Conservation (phyloP, 139 green algal species). For the Micractinium sp. region DNA sequence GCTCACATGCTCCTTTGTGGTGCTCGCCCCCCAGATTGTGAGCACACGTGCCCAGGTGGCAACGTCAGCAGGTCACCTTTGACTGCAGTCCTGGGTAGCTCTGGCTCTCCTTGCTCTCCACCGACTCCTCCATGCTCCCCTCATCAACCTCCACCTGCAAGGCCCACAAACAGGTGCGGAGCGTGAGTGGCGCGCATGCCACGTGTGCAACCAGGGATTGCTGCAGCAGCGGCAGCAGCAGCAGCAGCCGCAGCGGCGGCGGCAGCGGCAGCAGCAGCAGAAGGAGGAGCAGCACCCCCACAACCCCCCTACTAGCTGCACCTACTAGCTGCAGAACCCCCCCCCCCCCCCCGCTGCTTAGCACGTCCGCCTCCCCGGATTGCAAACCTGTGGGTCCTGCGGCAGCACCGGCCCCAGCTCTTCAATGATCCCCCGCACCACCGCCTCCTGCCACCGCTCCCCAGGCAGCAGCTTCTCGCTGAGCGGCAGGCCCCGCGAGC, state of each 20-base stretch:
- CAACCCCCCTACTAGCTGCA: no score
- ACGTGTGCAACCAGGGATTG: no score
- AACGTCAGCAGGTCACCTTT: background rate
- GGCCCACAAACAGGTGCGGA: no score
- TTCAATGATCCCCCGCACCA: constrained; percentile 18
- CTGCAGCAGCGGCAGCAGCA: no score
- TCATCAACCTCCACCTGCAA: constrained; percentile 30
- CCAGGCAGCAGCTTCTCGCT: constrained; percentile 36
- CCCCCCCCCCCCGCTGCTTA: no score
- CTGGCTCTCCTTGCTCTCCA: constrained; percentile 36
- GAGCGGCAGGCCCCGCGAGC: constrained; percentile 17
- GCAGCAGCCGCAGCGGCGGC: no score
- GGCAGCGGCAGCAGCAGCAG: no score
- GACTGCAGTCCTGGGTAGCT: constrained; percentile 28
- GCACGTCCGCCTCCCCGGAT: no score
- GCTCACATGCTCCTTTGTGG: background rate
- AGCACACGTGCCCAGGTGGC: no score
- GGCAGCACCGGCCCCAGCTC: constrained; percentile 38
- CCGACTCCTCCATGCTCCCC: background rate
- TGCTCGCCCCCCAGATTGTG: background rate
- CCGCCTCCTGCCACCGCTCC: constrained; percentile 34
- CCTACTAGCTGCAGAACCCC: no score
- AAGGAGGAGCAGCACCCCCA: no score
- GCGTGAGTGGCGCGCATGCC: no score
- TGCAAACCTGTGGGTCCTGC: background rate